Evolutionary conservation across 768 basidiomycete species (phyloP), one percentile per base, ranked within the genome.

Genomic region (Sporobolomyces phaffii): DNA sequence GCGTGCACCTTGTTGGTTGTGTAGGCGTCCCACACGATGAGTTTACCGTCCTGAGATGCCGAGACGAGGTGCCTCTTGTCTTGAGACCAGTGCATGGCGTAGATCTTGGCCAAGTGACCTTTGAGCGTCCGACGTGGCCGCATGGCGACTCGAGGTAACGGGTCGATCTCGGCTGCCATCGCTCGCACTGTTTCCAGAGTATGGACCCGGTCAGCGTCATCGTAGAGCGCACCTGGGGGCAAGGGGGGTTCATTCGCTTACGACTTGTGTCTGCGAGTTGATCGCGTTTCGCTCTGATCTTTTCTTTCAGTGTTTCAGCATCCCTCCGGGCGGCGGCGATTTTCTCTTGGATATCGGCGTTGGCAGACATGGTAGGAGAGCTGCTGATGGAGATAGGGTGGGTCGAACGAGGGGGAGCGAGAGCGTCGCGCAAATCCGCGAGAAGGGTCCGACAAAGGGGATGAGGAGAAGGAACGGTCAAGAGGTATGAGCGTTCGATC

Each of bases 1-100:
- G 94, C 94, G 77, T 99, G 96, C 66, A 99, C 94, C 82, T 99
- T 99, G 84, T 99, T 99, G 64, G 93, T 96, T n/a, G 94, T 98
- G 80, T 98, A 98, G 56, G 94, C 94, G 79, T 99, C 94, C 94
- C 94, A 99, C 60, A 99, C 94, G 77, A 99, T 98, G 65, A 99
- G 85, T 79, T 99, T 99, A 59, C 94, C 94, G 77, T 99, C 94
- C 78, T 99, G 94, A 3, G 94, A 98, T n/a, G 94, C 94, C 20
- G 96, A 98, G 40, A 99, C 94, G 67, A 99, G 85, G 81, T 99
- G 94, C 75, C 96, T 84, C 76, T 91, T 85, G 82, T 99, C 94
- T 58, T 89, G 86, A 38, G 94, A 89, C 96, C 96, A 99, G 79
- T 99, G 96, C 90, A 99, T 96, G 52, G 94, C 94, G 78, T 99